Percentiles rank a stretch among this genome's conserved stretches.
Conservation (phyloP, 371 early-diverging fungal species). For the Umbelopsis sp. region DNA sequence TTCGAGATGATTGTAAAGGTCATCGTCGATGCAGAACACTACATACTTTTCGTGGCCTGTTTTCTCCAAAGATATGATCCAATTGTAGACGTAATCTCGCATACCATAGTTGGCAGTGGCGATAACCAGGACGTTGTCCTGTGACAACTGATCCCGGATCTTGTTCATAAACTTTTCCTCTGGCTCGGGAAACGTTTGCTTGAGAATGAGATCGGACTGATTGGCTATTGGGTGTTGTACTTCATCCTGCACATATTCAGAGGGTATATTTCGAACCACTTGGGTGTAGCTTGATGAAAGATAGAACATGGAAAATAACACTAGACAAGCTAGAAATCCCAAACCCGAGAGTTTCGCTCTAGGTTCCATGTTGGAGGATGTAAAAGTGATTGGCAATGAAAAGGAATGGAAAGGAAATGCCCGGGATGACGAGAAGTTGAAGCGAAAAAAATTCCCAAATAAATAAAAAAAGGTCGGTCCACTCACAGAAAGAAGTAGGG, state of each 20-base stretch:
- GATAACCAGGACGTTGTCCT: conserved; percentile 39
- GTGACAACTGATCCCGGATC: neutral
- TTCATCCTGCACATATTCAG: neutral
- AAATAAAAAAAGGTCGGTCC: too few species aligned
- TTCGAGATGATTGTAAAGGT: conserved; percentile 36
- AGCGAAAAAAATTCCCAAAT: too few species aligned
- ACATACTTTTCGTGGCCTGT: conserved; percentile 42
- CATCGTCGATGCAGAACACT: conserved; percentile 48
- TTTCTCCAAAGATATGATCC: conserved; percentile 49
- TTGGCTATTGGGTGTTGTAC: neutral
- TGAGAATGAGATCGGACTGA: neutral
- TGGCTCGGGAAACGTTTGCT: neutral
- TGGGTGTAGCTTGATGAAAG: conserved; percentile 4
- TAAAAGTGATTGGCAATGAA: neutral
- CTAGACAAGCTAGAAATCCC: neutral
- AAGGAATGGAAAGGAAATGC: neutral
- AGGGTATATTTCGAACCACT: conserved; percentile 4
- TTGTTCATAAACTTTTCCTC: neutral
- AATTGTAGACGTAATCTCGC: conserved; percentile 52
- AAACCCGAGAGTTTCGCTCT: conserved; percentile 5
- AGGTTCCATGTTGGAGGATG: neutral
- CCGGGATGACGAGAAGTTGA: neutral
- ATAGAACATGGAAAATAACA: neutral
- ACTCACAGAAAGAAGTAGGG: too few species aligned
- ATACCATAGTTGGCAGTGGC: conserved; percentile 53